Evolutionary conservation across 345 rosid genomes (phyloP), one percentile per base, ranked within the genome.

Genomic region (Populus nigra): DNA sequence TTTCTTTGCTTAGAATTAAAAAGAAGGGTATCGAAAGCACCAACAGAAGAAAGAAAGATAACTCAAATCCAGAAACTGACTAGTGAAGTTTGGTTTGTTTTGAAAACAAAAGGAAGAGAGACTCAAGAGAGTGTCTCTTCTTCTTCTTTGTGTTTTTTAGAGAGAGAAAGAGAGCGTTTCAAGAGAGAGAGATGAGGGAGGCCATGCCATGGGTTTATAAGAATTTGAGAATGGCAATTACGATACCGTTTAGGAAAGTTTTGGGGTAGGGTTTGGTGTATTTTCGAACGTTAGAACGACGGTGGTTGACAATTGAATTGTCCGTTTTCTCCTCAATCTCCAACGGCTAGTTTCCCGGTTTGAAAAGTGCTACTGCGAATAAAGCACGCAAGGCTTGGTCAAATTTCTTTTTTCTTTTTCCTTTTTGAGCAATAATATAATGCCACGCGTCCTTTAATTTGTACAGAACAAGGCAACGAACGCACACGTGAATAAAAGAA

Each of bases 321-420:
- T 77, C 45, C 4, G 16, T 59, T 36, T 61, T 62, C 17, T 31
- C 35, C 20, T 17, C 65, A 8, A 17, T 45, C 38, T 23, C 31
- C 47, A 78, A 78, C 80, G 80, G 80, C 80, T 78, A 78, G 80
- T 78, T 77, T 31, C 53, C 35, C 57, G 3, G 55, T 70, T 47
- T 45, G 59, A 47, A 38, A 39, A 27, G 5, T 1, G 35, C 35
- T 4, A 33, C 35, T 33, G 35, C 5, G 35, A 33, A 33, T 33
- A 33, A 33, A 4, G 36, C 3, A 33, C 36, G 36, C 36, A 33
- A 33, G 0, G 5, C 36, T 33, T 1, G 12, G 13, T 29, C 25
- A 62, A 62, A 20, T 8, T 38, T 7, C 8, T 1, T 38, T 38
- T 38, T 5, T 5, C 38, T 36, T 8, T 41, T 39, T 39, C 1